These are phyloP conservation scores for Pyrus hybrid DNA, from an alignment of 331 rosid genomes.

Conservation along the genomic window DNA sequence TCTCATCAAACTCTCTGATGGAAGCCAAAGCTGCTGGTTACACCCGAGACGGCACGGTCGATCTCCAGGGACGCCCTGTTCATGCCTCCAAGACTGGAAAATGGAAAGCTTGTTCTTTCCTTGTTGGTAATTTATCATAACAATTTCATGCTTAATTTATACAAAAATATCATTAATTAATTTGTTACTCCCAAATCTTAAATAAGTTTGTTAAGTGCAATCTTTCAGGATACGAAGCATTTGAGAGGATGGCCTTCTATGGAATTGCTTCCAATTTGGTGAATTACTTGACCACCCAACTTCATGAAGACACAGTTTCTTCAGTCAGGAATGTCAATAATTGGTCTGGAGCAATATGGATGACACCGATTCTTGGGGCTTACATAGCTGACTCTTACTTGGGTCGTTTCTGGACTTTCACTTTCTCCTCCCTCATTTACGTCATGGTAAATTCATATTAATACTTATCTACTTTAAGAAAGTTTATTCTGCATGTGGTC, in stretches of 20 bases:
- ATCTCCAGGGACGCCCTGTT: constrained; percentile 65
- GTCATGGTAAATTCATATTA: constrained; percentile 48
- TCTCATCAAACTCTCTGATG: constrained; percentile 15
- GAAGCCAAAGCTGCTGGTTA: constrained; percentile 41
- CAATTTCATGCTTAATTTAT: not conserved
- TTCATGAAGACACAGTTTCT: constrained; percentile 82
- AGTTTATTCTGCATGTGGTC: not conserved
- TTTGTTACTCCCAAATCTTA: not conserved
- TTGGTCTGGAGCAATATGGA: constrained; percentile 95
- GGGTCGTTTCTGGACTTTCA: constrained; percentile 98
- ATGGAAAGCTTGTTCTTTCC: constrained; percentile 93
- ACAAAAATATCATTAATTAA: not conserved
- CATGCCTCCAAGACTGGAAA: constrained; percentile 72
- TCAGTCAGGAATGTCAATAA: constrained; percentile 91
- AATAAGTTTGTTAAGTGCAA: not conserved
- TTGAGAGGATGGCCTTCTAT: constrained; percentile 98
- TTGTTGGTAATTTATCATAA: constrained; percentile 46
- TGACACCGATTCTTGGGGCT: constrained; percentile 90
- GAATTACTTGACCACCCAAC: constrained; percentile 75
- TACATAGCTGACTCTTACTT: constrained; percentile 74
- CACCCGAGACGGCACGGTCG: constrained; percentile 71
- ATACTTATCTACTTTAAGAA: not conserved
- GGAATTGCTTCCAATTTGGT: constrained; percentile 89
- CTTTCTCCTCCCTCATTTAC: constrained; percentile 71
- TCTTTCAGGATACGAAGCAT: constrained; percentile 78